A percentile compares a stretch with the other conserved stretches of the same genome.
Evolutionary conservation across 2,329 filamentous ascomycete species (phyloP).

Genomic region (Sarocladium kiliense): DNA sequence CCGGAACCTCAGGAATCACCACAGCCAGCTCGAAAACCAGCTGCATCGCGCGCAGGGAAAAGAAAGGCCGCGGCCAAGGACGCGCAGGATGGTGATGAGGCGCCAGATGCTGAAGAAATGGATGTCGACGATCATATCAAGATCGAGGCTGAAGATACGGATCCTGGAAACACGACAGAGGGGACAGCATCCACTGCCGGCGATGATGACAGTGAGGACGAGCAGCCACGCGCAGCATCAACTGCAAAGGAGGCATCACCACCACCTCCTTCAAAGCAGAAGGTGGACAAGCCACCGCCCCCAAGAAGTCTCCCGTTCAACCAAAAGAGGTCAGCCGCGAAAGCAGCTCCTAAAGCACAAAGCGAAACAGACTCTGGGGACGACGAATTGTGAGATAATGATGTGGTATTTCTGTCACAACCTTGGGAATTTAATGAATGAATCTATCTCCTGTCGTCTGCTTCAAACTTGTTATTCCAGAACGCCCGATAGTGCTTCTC

Average conservation of each 20-base stretch:
- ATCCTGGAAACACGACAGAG: conserved; percentile 35
- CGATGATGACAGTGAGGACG: conserved; percentile 33
- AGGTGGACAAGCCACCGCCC: conserved; percentile 26
- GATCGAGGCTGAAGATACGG: conserved; percentile 32
- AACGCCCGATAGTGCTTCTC: conserved; percentile 59
- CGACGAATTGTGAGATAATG: conserved; percentile 41
- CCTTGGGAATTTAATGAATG: neutral
- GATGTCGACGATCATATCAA: conserved; percentile 36
- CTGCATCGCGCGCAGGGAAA: conserved; percentile 40
- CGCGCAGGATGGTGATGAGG: conserved; percentile 28
- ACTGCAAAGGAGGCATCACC: conserved; percentile 7
- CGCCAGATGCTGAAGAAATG: conserved; percentile 45
- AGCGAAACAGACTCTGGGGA: conserved; percentile 53
- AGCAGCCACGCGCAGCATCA: conserved; percentile 17
- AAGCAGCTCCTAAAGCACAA: conserved; percentile 17
- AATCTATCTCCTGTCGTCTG: conserved; percentile 38
- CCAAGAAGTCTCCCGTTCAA: conserved; percentile 40
- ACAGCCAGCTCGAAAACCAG: conserved; percentile 22
- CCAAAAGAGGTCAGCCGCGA: conserved; percentile 25
- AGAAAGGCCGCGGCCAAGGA: conserved; percentile 38
- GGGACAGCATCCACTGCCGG: conserved; percentile 35
- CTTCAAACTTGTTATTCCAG: conserved; percentile 48
- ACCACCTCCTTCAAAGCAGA: conserved; percentile 15
- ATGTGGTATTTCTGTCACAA: neutral
- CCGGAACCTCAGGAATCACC: conserved; percentile 11